phyloP scores from a whole-genome alignment of 129 eudicot species.

The Ambrosia artemisiifolia region DNA sequence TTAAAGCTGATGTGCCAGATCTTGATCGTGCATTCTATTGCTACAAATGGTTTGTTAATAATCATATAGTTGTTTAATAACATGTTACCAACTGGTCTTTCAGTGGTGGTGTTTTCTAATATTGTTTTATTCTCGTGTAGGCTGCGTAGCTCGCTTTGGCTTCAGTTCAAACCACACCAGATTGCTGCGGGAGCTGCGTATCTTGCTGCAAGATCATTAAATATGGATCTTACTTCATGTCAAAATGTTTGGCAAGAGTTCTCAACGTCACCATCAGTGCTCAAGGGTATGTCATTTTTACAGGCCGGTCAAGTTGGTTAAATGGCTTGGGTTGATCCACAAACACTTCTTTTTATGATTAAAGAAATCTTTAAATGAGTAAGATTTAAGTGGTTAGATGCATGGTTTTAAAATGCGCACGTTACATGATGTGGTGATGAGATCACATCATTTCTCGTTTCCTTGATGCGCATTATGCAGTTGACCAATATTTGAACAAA shows the following conservation, averaged over 20 bases:
- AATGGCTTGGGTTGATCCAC: not conserved
- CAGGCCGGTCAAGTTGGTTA: not conserved
- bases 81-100: not conserved
- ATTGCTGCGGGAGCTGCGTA: conserved; percentile 98
- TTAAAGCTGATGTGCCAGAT: conserved; percentile 38
- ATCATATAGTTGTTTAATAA: conserved; percentile 9
- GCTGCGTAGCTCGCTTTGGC: conserved; percentile 92
- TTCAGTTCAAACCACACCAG: conserved; percentile 94
- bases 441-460: too few species aligned
- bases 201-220: conserved; percentile 83
- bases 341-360: not conserved
- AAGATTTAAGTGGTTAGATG: not conserved
- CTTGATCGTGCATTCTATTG: conserved; percentile 25
- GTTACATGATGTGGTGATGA: too few species aligned
- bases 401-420: too few species aligned
- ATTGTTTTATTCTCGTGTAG: conserved; percentile 39
- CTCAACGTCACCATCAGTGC: conserved; percentile 72
- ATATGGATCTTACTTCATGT: conserved; percentile 67
- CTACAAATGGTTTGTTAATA: conserved; percentile 43
- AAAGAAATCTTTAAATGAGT: not conserved
- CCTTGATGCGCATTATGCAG: too few species aligned
- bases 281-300: conserved; percentile 52
- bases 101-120: conserved; percentile 3
- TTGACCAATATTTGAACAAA: too few species aligned
- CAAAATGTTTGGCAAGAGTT: conserved; percentile 75